phyloP scores from a whole-genome alignment of 148 eudicot genomes.

The Diospyros lotus region DNA sequence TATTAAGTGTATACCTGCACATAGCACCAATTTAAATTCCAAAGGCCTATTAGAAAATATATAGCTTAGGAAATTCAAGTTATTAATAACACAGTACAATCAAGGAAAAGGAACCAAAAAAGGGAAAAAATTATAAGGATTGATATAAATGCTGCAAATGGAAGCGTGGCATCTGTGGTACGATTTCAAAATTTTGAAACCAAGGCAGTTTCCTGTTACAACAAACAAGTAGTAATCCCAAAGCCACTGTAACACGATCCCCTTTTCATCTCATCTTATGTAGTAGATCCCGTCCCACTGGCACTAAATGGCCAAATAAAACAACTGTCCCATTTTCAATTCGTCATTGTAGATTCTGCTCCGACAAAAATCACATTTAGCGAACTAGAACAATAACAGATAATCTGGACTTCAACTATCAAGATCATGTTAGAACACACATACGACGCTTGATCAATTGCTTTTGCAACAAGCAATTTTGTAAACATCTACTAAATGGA shows the following conservation, averaged over 20 bases:
- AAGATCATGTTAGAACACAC: neutral
- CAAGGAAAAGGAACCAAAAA: neutral
- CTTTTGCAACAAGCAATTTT: neutral
- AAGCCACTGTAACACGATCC: no score
- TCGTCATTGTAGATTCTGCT: no score
- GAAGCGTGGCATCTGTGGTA: neutral
- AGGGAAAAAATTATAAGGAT: neutral
- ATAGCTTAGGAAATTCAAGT: neutral
- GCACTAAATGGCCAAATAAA: no score
- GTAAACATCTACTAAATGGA: no score
- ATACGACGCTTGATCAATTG: neutral
- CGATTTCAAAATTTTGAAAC: no score
- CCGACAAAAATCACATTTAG: no score
- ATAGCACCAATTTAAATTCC: neutral
- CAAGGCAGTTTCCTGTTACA: no score
- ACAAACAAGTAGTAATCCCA: no score
- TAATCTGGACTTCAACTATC: neutral
- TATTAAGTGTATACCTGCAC: constrained; percentile 79
- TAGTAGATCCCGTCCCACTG: no score
- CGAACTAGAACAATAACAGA: no score
- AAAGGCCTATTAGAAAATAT: neutral
- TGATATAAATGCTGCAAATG: neutral
- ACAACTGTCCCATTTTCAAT: no score
- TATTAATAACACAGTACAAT: neutral
- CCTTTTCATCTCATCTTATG: no score